A percentile compares a stretch with the other conserved stretches of the same genome.
phyloP scores from a whole-genome alignment of 2,329 filamentous ascomycete genomes.

The Fusarium sp. region DNA sequence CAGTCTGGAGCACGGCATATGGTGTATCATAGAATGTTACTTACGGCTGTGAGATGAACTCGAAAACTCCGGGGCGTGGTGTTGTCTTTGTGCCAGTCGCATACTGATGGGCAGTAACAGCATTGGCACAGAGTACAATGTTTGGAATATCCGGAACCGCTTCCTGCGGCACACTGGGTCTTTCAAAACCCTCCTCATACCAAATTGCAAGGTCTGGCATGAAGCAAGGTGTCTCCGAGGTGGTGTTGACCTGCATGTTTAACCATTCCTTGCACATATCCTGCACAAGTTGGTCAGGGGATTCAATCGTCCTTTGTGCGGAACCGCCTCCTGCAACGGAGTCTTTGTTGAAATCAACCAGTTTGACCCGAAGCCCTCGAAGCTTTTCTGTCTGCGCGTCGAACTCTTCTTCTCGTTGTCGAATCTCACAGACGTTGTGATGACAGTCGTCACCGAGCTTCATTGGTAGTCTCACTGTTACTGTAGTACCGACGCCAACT shows the following conservation, averaged over 20 bases:
- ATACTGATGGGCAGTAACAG: slow-evolving; percentile 46
- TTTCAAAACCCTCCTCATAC: slow-evolving; percentile 23
- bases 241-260: slow-evolving; percentile 33
- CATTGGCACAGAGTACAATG: slow-evolving; percentile 49
- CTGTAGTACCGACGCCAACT: slow-evolving; percentile 50
- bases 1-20: neutral
- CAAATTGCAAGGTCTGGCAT: slow-evolving; percentile 46
- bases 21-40: neutral
- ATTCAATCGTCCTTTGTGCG: neutral
- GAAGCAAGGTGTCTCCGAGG: neutral
- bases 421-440: neutral
- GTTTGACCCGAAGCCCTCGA: slow-evolving; percentile 43
- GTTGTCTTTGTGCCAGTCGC: slow-evolving; percentile 30
- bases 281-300: slow-evolving; percentile 11
- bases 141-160: slow-evolving; percentile 27
- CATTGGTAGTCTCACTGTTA: slow-evolving; percentile 49
- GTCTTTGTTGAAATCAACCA: slow-evolving; percentile 5
- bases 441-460: neutral
- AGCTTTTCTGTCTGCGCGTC: slow-evolving; percentile 44
- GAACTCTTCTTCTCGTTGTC: slow-evolving; percentile 43
- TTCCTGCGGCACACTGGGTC: neutral
- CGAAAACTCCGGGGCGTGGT: slow-evolving; percentile 42
- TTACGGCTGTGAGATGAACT: slow-evolving; percentile 54
- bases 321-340: neutral
- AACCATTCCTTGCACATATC: slow-evolving; percentile 23